Conservation (phyloP, 2,329 filamentous ascomycete species). For the Alternaria triticimaculans region DNA sequence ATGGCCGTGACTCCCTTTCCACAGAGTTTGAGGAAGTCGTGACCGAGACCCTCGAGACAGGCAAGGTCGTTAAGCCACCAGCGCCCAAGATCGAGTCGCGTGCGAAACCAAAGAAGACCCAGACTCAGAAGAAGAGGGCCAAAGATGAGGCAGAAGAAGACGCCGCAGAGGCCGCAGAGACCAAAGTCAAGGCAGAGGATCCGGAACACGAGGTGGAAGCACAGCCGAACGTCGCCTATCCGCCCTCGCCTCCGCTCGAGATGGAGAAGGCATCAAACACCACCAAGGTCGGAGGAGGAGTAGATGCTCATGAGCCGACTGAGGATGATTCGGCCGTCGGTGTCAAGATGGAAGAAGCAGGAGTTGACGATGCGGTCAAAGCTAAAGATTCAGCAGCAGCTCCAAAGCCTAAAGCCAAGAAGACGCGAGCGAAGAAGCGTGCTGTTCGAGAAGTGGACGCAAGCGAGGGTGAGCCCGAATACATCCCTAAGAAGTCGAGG, state of each 20-base stretch:
- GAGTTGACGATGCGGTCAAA: background rate
- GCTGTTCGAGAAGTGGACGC: background rate
- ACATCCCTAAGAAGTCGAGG: constrained; percentile 22
- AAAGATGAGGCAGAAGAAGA: background rate
- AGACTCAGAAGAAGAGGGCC: constrained; percentile 24
- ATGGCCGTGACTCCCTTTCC: constrained; percentile 77
- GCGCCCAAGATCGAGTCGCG: constrained; percentile 16
- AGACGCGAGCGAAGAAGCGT: constrained; percentile 17
- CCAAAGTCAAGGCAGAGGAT: background rate
- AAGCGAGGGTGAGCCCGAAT: constrained; percentile 9
- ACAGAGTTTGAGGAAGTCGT: constrained; percentile 74
- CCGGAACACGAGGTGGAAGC: background rate
- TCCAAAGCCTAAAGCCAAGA: background rate
- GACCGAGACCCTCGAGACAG: constrained; percentile 70
- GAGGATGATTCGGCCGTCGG: background rate
- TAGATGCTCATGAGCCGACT: background rate
- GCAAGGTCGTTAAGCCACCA: constrained; percentile 70
- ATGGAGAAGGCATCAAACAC: background rate
- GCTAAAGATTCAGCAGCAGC: background rate
- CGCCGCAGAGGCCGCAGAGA: background rate
- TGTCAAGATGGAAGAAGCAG: background rate
- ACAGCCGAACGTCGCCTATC: constrained; percentile 5
- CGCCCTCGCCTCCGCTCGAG: background rate
- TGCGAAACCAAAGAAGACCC: constrained; percentile 36
- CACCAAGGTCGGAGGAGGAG: background rate